Conservation (phyloP, 495 filamentous ascomycete species). For the Lepidopterella palustris region DNA sequence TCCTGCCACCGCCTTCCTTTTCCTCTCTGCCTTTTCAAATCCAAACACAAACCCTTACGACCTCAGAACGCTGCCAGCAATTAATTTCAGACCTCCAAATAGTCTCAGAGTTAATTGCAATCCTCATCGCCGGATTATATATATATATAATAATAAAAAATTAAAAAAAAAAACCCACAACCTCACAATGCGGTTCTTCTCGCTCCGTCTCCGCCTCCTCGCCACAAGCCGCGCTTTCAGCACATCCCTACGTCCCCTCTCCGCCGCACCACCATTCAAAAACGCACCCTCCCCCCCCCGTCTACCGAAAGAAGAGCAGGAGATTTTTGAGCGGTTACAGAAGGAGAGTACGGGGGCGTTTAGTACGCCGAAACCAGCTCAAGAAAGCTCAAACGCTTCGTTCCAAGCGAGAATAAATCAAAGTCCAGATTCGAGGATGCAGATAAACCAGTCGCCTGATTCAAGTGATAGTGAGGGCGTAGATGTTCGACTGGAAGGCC, state of each 20-base stretch:
- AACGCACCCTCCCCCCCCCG: slow-evolving; percentile 68
- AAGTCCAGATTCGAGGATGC: slow-evolving; percentile 16
- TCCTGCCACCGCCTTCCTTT: too few relatives aligned
- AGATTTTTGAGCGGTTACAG: slow-evolving; percentile 87
- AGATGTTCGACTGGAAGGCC: slow-evolving; percentile 38
- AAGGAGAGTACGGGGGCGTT: slow-evolving; percentile 64
- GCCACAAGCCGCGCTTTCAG: slow-evolving; percentile 22
- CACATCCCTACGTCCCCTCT: slow-evolving; percentile 19
- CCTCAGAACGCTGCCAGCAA: too few relatives aligned
- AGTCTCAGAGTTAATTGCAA: too few relatives aligned
- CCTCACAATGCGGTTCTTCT: not conserved
- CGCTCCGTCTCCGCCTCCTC: slow-evolving; percentile 11
- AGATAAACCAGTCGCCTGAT: slow-evolving; percentile 38
- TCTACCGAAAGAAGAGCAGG: slow-evolving; percentile 81
- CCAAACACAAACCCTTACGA: too few relatives aligned
- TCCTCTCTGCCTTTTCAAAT: too few relatives aligned
- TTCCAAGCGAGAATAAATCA: slow-evolving; percentile 25
- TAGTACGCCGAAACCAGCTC: slow-evolving; percentile 47
- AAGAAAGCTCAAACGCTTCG: slow-evolving; percentile 3
- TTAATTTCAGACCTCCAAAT: too few relatives aligned
- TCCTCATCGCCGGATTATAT: too few relatives aligned
- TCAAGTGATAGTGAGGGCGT: slow-evolving; percentile 27
- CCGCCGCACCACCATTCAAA: slow-evolving; percentile 25
- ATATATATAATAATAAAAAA: too few relatives aligned
- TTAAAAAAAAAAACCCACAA: too few relatives aligned